These are phyloP conservation scores for Calonectria honghensis DNA, from an alignment of 2,329 filamentous ascomycete species.

Conservation along the genomic window DNA sequence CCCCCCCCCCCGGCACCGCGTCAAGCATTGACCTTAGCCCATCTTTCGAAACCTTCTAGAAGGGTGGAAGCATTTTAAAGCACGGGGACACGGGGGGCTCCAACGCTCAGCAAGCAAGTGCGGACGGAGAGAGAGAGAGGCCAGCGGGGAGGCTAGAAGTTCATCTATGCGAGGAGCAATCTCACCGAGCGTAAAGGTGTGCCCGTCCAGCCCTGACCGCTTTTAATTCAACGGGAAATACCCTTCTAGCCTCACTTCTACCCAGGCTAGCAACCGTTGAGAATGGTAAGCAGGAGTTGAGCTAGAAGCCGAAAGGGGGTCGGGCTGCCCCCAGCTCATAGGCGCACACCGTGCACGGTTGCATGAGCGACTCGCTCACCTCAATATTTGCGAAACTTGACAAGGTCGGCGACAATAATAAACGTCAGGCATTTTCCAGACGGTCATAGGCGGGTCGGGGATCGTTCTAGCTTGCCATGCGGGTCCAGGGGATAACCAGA, in stretches of 20 bases:
- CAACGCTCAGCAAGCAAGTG: slow-evolving; percentile 1
- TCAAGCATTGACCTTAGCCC: slow-evolving; percentile 15
- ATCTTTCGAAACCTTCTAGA: slow-evolving; percentile 19
- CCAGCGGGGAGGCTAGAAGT: background rate
- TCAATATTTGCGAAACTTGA: slow-evolving; percentile 15
- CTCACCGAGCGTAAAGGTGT: slow-evolving; percentile 27
- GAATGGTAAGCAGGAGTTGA: background rate
- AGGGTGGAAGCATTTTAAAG: slow-evolving; percentile 1
- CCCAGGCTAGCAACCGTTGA: slow-evolving; percentile 7
- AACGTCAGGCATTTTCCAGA: slow-evolving; percentile 34
- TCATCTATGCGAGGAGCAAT: slow-evolving; percentile 11
- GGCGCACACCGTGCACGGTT: slow-evolving; percentile 7
- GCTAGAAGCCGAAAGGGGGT: slow-evolving; percentile 3
- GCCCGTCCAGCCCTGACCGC: slow-evolving; percentile 22
- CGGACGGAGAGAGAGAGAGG: background rate
- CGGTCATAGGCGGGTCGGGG: slow-evolving; percentile 24
- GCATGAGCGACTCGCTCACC: slow-evolving; percentile 7
- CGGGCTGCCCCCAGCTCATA: background rate
- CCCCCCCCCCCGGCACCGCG: background rate
- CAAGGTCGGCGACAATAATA: slow-evolving; percentile 16
- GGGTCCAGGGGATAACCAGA: slow-evolving; percentile 30
- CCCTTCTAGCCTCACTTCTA: slow-evolving; percentile 17
- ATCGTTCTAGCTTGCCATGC: slow-evolving; percentile 32
- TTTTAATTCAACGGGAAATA: slow-evolving; percentile 3
- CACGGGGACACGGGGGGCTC: background rate